phyloP scores from a whole-genome alignment of 176 grass and related monocot species.

The Musa beccarii region DNA sequence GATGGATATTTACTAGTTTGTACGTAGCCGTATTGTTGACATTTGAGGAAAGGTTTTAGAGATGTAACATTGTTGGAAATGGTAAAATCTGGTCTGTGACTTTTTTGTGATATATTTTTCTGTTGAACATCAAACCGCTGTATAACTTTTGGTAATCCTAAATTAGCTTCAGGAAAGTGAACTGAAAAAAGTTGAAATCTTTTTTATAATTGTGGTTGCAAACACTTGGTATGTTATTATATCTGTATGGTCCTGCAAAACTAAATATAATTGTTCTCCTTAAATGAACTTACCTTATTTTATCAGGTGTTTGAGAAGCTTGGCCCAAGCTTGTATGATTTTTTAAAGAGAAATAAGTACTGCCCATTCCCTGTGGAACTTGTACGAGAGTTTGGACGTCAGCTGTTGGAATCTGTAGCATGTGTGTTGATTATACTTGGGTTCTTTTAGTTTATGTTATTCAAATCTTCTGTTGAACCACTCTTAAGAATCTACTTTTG shows the following conservation, averaged over 20 bases:
- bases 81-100: background rate
- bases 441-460: constrained; percentile 50
- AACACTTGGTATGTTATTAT: background rate
- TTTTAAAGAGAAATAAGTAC: constrained; percentile 99
- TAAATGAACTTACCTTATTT: constrained; percentile 70
- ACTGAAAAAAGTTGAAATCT: background rate
- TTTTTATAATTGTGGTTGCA: background rate
- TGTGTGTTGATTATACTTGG: constrained; percentile 66
- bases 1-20: background rate
- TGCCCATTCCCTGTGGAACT: constrained; percentile 98
- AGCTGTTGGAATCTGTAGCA: constrained; percentile 99
- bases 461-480: constrained; percentile 32
- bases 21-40: background rate
- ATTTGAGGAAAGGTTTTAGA: background rate
- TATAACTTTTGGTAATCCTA: background rate
- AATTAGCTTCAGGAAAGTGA: background rate
- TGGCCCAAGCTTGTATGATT: constrained; percentile 99
- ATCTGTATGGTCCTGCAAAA: constrained; percentile 6
- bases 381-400: constrained; percentile 97
- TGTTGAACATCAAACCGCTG: background rate
- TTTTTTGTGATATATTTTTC: background rate
- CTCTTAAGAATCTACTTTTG: constrained; percentile 20
- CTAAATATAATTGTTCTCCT: constrained; percentile 54
- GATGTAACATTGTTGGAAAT: background rate
- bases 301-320: constrained; percentile 99